A percentile compares a stretch with the other conserved stretches of the same genome.
phyloP scores from a whole-genome alignment of 2,329 filamentous ascomycete genomes.

The Colletotrichum orchidophilum region DNA sequence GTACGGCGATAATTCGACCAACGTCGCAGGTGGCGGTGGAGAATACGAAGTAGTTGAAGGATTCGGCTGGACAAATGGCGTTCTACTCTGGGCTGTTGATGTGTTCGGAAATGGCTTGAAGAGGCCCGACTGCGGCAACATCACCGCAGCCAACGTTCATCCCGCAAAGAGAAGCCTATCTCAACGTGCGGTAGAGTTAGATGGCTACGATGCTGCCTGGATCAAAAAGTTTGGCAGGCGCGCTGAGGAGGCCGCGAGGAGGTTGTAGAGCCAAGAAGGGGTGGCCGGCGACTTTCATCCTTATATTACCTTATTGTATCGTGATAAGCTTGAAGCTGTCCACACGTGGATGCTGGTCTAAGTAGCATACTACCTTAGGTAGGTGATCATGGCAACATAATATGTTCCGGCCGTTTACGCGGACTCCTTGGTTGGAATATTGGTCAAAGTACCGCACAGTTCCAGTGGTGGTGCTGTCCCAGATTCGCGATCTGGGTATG shows the following conservation, averaged over 20 bases:
- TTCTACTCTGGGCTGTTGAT: constrained; percentile 73
- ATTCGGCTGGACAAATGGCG: constrained; percentile 77
- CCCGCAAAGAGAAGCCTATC: constrained; percentile 40
- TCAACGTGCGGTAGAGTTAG: constrained; percentile 56
- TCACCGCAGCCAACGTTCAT: constrained; percentile 51
- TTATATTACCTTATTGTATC: neutral
- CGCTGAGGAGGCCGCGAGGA: constrained; percentile 11
- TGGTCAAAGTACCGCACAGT: neutral
- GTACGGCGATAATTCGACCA: constrained; percentile 68
- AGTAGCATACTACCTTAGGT: no score
- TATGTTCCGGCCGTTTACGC: neutral
- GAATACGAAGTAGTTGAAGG: constrained; percentile 77
- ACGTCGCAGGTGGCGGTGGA: constrained; percentile 70
- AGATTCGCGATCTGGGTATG: neutral
- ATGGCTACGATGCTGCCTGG: constrained; percentile 55
- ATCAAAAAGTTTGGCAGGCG: constrained; percentile 56
- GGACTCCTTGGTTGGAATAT: neutral
- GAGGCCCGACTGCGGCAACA: constrained; percentile 64
- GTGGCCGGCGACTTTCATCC: no score
- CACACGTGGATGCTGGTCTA: neutral
- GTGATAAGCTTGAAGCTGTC: neutral
- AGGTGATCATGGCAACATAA: neutral
- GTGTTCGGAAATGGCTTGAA: constrained; percentile 65
- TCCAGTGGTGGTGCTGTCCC: no score
- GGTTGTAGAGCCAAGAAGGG: neutral